These are phyloP conservation scores for Hexamita inflata DNA, from an alignment of 208 protist genomes.

Conservation along the genomic window DNA sequence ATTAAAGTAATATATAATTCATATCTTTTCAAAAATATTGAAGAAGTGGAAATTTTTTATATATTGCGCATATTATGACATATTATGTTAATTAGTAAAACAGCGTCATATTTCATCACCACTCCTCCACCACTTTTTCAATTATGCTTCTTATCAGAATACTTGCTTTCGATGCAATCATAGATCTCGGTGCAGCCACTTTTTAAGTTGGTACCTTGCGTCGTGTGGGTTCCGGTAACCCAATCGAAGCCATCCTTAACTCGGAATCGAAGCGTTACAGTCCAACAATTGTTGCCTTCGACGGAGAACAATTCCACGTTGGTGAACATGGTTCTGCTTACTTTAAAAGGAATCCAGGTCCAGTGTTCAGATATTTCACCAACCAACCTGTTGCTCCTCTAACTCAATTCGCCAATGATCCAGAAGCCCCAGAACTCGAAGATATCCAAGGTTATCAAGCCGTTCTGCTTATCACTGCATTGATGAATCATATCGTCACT, in stretches of 20 bases:
- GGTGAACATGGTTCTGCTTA: neutral
- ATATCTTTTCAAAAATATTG: no score
- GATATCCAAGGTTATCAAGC: neutral
- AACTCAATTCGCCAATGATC: neutral
- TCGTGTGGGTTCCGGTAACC: neutral
- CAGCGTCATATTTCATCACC: no score
- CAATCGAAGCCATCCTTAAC: slow-evolving; percentile 11
- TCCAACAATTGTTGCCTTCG: slow-evolving; percentile 18
- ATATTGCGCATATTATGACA: no score
- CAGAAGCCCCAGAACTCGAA: neutral
- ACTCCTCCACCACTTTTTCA: no score
- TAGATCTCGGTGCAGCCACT: neutral
- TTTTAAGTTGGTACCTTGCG: slow-evolving; percentile 9
- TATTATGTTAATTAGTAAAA: no score
- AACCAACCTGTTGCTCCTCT: no score
- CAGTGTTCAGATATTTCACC: slow-evolving; percentile 3
- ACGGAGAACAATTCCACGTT: slow-evolving; percentile 21
- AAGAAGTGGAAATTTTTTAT: no score
- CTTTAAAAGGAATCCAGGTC: neutral
- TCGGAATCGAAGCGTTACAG: slow-evolving; percentile 5
- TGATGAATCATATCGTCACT: slow-evolving; percentile 6
- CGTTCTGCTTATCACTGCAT: neutral
- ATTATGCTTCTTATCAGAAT: neutral
- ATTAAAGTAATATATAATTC: no score
- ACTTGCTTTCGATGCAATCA: neutral